Evolutionary conservation across 2,329 filamentous ascomycete genomes (phyloP), one percentile per base, ranked within the genome.

Genomic region (Ramichloridium luteum): DNA sequence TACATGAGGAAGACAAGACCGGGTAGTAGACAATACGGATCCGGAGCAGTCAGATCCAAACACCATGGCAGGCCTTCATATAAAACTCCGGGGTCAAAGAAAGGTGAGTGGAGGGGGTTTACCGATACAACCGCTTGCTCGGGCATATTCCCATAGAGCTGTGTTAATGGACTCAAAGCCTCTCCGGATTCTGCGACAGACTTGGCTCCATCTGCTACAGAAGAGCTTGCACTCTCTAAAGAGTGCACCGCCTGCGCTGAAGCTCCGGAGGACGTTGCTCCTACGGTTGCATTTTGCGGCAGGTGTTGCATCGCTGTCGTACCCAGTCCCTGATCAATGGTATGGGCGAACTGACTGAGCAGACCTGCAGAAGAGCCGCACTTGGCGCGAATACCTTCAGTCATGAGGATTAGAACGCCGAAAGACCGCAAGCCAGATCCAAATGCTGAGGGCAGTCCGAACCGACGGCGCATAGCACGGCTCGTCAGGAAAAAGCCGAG

Each of bases 21-120:
- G n/a, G n/a, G n/a, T n/a, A 50, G 33, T 3, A 35, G 27, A 13
- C 32, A 18, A 3, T 60, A 61, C 0, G 70, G 60, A 42, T 77
- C 73, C 6, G 67, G 54, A 0, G 59, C 45, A 4, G 70, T 54
- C 10, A 78, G 60, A 46, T 77, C 61, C 1, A 64, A 60, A 34
- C 75, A 74, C 72, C 72, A 78, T 2, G 73, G 55, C 3, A 65
- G 60, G n/a, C 72, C 72, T 53, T 74, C 72, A 5, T 49, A 60
- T 4, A 64, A 60, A 11, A 77, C 53, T 4, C 62, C 60, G 3
- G 64, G 61, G 40, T 73, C 67, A 17, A 65, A 50, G 45, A 50
- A 56, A 5, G 20, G 11, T 34, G 26, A 5, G 25, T 13, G 13
- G 18, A 27, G 4, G 30, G n/a, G 4, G 36, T 22, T 9, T 33